A percentile compares a stretch with the other conserved stretches of the same genome.
phyloP scores from a whole-genome alignment of 164 flowering plant genomes.

The Aristolochia contorta region DNA sequence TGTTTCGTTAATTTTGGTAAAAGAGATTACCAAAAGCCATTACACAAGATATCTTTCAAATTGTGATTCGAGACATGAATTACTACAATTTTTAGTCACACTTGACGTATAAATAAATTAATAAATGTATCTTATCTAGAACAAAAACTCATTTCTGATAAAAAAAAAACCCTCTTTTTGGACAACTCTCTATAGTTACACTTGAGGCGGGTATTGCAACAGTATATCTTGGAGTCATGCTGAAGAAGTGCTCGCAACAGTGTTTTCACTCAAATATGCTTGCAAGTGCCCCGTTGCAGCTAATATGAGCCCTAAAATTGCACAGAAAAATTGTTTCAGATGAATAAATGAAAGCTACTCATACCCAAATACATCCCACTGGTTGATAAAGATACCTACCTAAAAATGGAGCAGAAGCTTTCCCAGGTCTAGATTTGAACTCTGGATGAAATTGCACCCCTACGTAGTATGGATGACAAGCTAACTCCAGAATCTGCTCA shows the following conservation, averaged over 20 bases:
- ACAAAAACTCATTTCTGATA: too few species aligned
- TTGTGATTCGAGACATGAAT: too few species aligned
- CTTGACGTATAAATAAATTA: too few species aligned
- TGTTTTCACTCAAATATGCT: constrained; percentile 28
- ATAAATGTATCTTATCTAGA: too few species aligned
- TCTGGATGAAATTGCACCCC: constrained; percentile 99
- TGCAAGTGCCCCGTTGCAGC: constrained; percentile 64
- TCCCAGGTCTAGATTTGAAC: constrained; percentile 89
- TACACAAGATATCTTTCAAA: too few species aligned
- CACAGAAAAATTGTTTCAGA: constrained; percentile 6
- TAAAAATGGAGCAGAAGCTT: constrained; percentile 74
- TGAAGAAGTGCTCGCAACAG: neutral
- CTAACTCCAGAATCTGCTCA: constrained; percentile 76
- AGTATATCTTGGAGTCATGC: too few species aligned
- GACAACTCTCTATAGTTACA: too few species aligned
- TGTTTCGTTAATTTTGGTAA: too few species aligned
- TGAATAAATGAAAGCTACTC: neutral
- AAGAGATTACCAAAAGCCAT: too few species aligned
- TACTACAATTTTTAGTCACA: too few species aligned
- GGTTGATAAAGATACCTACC: constrained; percentile 37
- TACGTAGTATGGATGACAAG: constrained; percentile 74
- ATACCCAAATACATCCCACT: neutral
- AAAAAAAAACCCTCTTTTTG: too few species aligned
- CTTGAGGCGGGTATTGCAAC: too few species aligned
- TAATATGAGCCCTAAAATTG: constrained; percentile 56